Percentiles rank a stretch among this genome's conserved stretches.
phyloP scores from a whole-genome alignment of 352 stramenopile species.

The Globisporangium camurandrum region DNA sequence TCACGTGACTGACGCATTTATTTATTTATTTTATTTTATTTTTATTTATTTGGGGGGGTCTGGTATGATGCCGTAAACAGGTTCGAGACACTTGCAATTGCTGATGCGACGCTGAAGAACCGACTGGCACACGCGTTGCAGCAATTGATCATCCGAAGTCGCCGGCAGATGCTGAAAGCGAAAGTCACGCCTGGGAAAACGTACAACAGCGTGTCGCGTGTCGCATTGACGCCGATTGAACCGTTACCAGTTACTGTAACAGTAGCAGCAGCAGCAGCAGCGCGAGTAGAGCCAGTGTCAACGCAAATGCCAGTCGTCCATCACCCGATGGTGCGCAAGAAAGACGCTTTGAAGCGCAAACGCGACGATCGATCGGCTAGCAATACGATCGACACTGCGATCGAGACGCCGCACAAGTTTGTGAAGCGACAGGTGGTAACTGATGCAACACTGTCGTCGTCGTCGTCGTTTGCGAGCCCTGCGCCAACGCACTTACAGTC shows the following conservation, averaged over 20 bases:
- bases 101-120: conserved; percentile 18
- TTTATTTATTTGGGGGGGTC: no score
- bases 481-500: conserved; percentile 13
- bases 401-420: neutral
- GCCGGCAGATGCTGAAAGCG: conserved; percentile 68
- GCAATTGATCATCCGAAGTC: conserved; percentile 65
- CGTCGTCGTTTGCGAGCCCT: conserved; percentile 29
- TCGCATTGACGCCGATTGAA: neutral
- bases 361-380: conserved; percentile 10
- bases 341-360: conserved; percentile 29
- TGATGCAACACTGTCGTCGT: conserved; percentile 8
- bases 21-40: no score
- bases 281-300: neutral
- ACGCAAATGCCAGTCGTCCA: conserved; percentile 24
- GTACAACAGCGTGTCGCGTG: conserved; percentile 7
- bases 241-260: neutral
- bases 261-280: neutral
- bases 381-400: conserved; percentile 1
- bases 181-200: conserved; percentile 16
- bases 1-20: neutral
- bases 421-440: conserved; percentile 1
- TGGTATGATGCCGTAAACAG: no score
- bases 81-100: conserved; percentile 26
- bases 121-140: conserved; percentile 36
- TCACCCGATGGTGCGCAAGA: conserved; percentile 56